Percentiles rank a stretch among this genome's conserved stretches.
phyloP scores from a whole-genome alignment of 1,139 yeast genomes.

The Pichia sp. region DNA sequence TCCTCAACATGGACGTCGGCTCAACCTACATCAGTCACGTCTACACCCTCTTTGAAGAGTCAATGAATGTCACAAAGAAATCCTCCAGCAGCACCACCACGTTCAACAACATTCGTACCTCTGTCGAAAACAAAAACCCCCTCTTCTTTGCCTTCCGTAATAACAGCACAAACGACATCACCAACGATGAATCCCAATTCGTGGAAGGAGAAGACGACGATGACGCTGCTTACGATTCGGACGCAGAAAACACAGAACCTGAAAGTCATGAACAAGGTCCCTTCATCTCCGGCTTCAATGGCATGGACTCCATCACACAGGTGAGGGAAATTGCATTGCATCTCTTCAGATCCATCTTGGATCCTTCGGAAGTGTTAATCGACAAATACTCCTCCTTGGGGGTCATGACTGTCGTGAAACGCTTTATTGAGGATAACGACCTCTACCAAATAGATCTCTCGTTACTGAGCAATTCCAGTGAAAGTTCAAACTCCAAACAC shows the following conservation, averaged over 20 bases:
- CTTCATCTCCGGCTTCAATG: conserved; percentile 50
- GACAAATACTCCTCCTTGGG: conserved; percentile 46
- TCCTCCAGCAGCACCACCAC: conserved; percentile 3
- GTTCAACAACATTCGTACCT: background rate
- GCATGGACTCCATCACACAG: conserved; percentile 37
- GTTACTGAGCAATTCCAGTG: conserved; percentile 10
- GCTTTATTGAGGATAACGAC: conserved; percentile 27
- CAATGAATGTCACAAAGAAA: conserved; percentile 8
- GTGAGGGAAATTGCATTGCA: conserved; percentile 44
- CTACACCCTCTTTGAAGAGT: conserved; percentile 20
- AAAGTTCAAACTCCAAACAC: background rate
- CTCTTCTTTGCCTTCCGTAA: background rate
- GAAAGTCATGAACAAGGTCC: conserved; percentile 36
- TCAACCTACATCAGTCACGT: conserved; percentile 27
- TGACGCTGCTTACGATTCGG: conserved; percentile 17
- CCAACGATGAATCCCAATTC: background rate
- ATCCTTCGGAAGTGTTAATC: conserved; percentile 51
- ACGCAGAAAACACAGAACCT: conserved; percentile 40
- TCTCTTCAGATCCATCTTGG: conserved; percentile 43
- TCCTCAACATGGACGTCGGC: conserved; percentile 42
- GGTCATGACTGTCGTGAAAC: conserved; percentile 32
- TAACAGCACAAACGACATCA: background rate
- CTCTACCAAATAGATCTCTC: conserved; percentile 19
- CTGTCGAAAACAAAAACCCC: background rate
- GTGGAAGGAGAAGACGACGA: conserved; percentile 14